Evolutionary conservation across 2,329 filamentous ascomycete genomes (phyloP).

Genomic region (Nannizziopsis arthrosporioides): DNA sequence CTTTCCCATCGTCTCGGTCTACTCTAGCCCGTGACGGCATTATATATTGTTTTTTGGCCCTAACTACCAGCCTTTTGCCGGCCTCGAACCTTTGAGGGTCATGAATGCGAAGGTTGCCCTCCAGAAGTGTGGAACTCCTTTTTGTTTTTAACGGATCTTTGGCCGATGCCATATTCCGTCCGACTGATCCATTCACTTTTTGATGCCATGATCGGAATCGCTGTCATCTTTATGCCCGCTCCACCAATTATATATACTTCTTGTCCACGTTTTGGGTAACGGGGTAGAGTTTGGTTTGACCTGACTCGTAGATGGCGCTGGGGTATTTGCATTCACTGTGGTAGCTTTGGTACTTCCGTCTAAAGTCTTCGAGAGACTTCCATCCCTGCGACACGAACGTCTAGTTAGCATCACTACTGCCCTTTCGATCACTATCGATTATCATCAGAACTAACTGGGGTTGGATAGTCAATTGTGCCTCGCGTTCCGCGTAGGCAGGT

Average conservation of each 20-base stretch:
- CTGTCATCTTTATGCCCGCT: background rate
- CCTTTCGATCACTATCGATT: background rate
- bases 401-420: background rate
- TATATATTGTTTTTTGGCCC: no score
- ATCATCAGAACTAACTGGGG: slow-evolving; percentile 4
- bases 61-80: no score
- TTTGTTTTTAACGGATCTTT: no score
- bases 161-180: no score
- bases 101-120: no score
- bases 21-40: no score
- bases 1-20: no score
- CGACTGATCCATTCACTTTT: background rate
- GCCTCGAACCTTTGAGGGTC: no score
- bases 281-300: background rate
- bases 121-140: no score
- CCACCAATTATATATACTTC: slow-evolving; percentile 6
- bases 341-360: slow-evolving; percentile 1
- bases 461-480: slow-evolving; percentile 21
- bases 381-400: background rate
- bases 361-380: background rate
- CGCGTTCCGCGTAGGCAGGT: slow-evolving; percentile 29
- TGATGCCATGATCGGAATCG: no score
- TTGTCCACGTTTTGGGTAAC: background rate
- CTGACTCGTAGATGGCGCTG: background rate
- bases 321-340: background rate